Evolutionary conservation across 78 protist species (phyloP).

Genomic region (Polysphondylium violaceum): DNA sequence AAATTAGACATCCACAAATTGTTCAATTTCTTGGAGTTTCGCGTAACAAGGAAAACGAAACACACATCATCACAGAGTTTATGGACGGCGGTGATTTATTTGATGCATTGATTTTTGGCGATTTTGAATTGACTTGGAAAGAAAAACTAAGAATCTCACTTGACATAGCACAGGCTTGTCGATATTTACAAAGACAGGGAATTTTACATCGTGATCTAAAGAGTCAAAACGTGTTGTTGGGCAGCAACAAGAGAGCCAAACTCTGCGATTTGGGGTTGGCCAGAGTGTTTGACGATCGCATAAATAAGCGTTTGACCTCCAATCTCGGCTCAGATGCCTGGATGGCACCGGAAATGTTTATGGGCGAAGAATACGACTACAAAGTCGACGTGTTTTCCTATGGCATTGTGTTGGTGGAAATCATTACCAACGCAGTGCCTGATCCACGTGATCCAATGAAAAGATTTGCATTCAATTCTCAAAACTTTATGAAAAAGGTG

Average conservation of each 20-base stretch:
- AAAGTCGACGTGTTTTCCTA: constrained; percentile 75
- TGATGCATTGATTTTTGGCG: constrained; percentile 78
- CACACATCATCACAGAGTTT: constrained; percentile 79
- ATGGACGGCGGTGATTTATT: constrained; percentile 82
- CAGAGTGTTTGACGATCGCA: constrained; percentile 63
- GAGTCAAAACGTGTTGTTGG: constrained; percentile 92
- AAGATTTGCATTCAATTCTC: constrained; percentile 45
- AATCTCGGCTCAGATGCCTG: constrained; percentile 71
- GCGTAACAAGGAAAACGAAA: constrained; percentile 27
- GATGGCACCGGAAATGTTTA: constrained; percentile 81
- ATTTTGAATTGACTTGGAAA: constrained; percentile 51
- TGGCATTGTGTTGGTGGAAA: constrained; percentile 80
- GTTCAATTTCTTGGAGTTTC: constrained; percentile 59
- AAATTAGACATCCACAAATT: constrained; percentile 56
- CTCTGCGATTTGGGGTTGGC: constrained; percentile 83
- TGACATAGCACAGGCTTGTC: constrained; percentile 77
- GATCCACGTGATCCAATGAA: constrained; percentile 55
- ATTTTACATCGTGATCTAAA: constrained; percentile 85
- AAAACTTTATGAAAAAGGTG: constrained; percentile 43
- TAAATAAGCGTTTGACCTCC: constrained; percentile 63
- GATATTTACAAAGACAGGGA: constrained; percentile 67
- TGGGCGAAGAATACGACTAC: constrained; percentile 53
- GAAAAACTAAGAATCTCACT: constrained; percentile 55
- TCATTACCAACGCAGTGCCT: constrained; percentile 49
- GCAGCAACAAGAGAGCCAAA: constrained; percentile 72